Base-by-base conservation (phyloP, 2,329 filamentous ascomycete species). In the Pseudocercospora crystallina region DNA sequence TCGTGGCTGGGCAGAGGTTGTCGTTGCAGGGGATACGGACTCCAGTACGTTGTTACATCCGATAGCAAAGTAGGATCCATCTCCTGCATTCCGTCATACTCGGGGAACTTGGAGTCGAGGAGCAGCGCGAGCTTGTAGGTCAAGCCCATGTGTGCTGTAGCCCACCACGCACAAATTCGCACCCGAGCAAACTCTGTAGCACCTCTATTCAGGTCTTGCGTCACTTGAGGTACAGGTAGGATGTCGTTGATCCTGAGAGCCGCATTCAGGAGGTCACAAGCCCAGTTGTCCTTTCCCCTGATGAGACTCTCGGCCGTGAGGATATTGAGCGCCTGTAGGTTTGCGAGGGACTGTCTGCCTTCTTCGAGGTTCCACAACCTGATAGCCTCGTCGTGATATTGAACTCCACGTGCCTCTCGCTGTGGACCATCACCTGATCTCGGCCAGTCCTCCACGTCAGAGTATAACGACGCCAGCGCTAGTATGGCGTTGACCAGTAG, bases 161-260 rank as follows among this genome's bases (percentile, higher is more conserved):
- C 43, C 47, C 47, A 49, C 47, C 47, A 49, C 15, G 33, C 34
- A 15, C 47, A 49, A 4, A 13, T 34, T 43, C 47, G 47, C 8
- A 38, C 34, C 5, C 17, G 10, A 31, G 10, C 17, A 14, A 43
- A 43, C 20, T 43, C 39, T 11, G n/a, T 11, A 11, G 36, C 39
- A 5, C 36, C 32, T 20, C 31, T 42, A 9, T 20, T 30, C 20
- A 49, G 17, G 9, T 10, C n/a, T n/a, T n/a, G 4, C 13, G 17
- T 36, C 9, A 9, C 13, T 5, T n/a, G 17, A 10, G 39, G 33
- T 5, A 42, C 9, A 20, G 31, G 47, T 11, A 49, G 26, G n/a
- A 30, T 17, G 11, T 26, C 26, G 17, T 49, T 49, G 20, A 26
- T 26, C 20, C 20, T 26, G 20, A 26, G 20, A 26, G 38, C 47